A percentile compares a stretch with the other conserved stretches of the same genome.
phyloP scores from a whole-genome alignment of 768 basidiomycete genomes.

The Tubosaeta sp. region DNA sequence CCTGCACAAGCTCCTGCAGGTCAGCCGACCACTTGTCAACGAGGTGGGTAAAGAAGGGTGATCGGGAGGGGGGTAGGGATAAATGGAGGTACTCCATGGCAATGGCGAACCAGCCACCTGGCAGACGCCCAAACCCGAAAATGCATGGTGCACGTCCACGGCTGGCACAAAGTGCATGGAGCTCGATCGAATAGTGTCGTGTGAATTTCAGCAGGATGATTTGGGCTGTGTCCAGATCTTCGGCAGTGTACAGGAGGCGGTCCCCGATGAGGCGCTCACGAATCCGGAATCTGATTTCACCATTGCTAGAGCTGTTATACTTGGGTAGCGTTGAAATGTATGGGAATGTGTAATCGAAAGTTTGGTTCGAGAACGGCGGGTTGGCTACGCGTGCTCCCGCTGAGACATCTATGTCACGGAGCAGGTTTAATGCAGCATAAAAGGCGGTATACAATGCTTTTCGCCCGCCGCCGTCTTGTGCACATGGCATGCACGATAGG shows the following conservation, averaged over 20 bases:
- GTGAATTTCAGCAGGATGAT: neutral
- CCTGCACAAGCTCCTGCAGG: neutral
- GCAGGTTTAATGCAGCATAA: neutral
- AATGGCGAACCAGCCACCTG: neutral
- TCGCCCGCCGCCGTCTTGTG: too few species aligned
- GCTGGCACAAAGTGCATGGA: neutral
- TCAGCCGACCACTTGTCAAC: neutral
- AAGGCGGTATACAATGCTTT: neutral
- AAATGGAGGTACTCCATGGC: neutral
- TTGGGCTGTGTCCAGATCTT: neutral
- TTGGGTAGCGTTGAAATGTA: neutral
- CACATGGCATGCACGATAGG: neutral
- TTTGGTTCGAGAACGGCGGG: too few species aligned
- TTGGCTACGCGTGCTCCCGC: too few species aligned
- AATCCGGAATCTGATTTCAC: neutral
- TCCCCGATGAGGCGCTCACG: too few species aligned
- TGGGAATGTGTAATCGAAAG: neutral
- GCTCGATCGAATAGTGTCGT: neutral
- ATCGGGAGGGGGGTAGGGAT: neutral
- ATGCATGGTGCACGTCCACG: neutral
- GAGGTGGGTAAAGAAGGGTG: too few species aligned
- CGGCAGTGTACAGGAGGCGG: too few species aligned
- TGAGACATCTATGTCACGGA: too few species aligned
- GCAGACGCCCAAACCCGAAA: neutral
- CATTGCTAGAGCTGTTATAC: neutral